Evolutionary conservation across 2,329 filamentous ascomycete genomes (phyloP).

Genomic region (Capronia coronata): DNA sequence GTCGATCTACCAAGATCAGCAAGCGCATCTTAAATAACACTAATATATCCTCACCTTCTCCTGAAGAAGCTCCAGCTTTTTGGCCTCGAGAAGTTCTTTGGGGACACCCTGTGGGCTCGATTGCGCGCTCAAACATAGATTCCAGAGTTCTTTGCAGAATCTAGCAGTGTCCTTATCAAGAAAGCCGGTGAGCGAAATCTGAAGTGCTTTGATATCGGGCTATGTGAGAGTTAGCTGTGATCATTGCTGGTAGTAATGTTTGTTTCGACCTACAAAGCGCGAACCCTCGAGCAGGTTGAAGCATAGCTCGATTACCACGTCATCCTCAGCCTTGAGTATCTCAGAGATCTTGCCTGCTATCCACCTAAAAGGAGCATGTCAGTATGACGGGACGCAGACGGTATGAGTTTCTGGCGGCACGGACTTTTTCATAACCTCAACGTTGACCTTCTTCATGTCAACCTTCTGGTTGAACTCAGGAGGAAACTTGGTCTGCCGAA

Average conservation of each 20-base stretch:
- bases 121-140: constrained; percentile 82
- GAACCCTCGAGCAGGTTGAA: constrained; percentile 64
- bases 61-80: constrained; percentile 89
- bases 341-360: constrained; percentile 81
- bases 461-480: constrained; percentile 91
- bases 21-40: no score
- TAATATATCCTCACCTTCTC: no score
- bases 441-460: constrained; percentile 93
- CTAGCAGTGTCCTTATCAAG: constrained; percentile 81
- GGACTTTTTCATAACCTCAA: constrained; percentile 96
- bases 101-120: constrained; percentile 82
- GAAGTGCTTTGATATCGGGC: constrained; percentile 92
- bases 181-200: constrained; percentile 92
- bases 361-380: constrained; percentile 59
- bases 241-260: not conserved
- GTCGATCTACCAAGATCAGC: constrained; percentile 36
- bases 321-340: constrained; percentile 87
- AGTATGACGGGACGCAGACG: constrained; percentile 8
- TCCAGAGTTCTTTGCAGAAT: constrained; percentile 95
- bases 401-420: constrained; percentile 32
- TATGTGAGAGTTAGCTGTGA: constrained; percentile 36
- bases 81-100: constrained; percentile 88
- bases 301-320: constrained; percentile 84
- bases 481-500: constrained; percentile 89
- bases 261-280: constrained; percentile 59